A percentile compares a stretch with the other conserved stretches of the same genome.
phyloP scores from a whole-genome alignment of 2,329 filamentous ascomycete species.

The Aspergillus puulaauensis region DNA sequence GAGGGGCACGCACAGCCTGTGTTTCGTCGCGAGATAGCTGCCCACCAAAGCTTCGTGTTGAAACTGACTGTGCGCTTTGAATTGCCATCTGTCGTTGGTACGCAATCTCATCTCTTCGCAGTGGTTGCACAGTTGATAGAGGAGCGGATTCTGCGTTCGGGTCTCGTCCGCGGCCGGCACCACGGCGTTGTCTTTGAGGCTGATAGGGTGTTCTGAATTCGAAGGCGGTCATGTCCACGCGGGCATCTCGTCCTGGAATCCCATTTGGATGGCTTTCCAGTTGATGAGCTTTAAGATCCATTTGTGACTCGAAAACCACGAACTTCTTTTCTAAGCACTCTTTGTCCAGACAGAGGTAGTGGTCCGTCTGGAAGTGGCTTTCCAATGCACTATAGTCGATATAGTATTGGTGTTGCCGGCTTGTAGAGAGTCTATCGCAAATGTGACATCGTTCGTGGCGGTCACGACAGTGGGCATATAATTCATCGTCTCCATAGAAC shows the following conservation, averaged over 20 bases:
- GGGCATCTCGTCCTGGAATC: slow-evolving; percentile 79
- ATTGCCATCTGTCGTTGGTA: slow-evolving; percentile 92
- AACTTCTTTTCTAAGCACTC: slow-evolving; percentile 98
- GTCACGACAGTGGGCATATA: slow-evolving; percentile 89
- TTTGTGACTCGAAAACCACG: slow-evolving; percentile 89
- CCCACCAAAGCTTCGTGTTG: slow-evolving; percentile 79
- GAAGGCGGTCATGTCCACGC: slow-evolving; percentile 86
- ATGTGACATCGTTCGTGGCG: slow-evolving; percentile 95
- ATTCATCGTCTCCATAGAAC: slow-evolving; percentile 94
- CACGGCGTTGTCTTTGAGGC: slow-evolving; percentile 58
- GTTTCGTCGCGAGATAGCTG: slow-evolving; percentile 64
- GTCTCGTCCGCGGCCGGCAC: slow-evolving; percentile 71
- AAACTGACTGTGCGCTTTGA: slow-evolving; percentile 78
- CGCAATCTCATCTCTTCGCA: slow-evolving; percentile 83
- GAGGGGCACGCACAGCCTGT: slow-evolving; percentile 48
- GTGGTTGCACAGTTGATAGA: slow-evolving; percentile 71
- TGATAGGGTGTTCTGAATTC: slow-evolving; percentile 73
- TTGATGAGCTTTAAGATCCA: slow-evolving; percentile 94
- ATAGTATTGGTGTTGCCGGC: slow-evolving; percentile 82
- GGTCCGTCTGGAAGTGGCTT: slow-evolving; percentile 81
- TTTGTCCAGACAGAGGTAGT: slow-evolving; percentile 78
- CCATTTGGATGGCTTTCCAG: slow-evolving; percentile 77
- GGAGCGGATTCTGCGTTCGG: slow-evolving; percentile 81
- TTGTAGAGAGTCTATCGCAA: slow-evolving; percentile 69
- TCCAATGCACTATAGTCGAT: slow-evolving; percentile 84